Conservation (phyloP, 2,329 filamentous ascomycete species). For the Fusarium veterinarium region DNA sequence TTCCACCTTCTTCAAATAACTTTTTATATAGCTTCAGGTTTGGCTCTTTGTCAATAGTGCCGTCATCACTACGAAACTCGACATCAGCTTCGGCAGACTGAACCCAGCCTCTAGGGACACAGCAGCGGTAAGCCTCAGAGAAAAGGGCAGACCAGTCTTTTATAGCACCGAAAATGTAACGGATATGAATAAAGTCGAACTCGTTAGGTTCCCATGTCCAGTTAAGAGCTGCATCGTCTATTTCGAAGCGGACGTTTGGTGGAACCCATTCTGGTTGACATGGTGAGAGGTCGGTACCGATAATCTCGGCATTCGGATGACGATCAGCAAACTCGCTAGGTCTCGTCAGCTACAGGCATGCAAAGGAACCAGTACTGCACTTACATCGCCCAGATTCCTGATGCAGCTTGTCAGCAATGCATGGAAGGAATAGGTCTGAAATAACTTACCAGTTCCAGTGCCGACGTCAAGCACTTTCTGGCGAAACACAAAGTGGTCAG, state of each 20-base stretch:
- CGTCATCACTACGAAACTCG: conserved; percentile 27
- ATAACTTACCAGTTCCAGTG: conserved; percentile 16
- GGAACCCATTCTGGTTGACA: conserved; percentile 37
- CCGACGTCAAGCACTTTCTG: conserved; percentile 25
- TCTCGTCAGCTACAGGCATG: accelerated
- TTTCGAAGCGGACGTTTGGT: conserved; percentile 35
- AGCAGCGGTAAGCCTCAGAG: conserved; percentile 35
- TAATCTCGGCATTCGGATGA: conserved; percentile 21
- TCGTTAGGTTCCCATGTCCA: conserved; percentile 30
- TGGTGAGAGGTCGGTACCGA: conserved; percentile 37
- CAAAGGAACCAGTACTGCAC: accelerated
- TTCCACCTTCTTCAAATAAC: conserved; percentile 34
- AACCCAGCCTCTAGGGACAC: conserved; percentile 33
- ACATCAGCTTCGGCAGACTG: conserved; percentile 35
- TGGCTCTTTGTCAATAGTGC: conserved; percentile 12
- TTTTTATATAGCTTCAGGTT: not conserved
- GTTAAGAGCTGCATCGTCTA: conserved; percentile 29
- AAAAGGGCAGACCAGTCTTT: conserved; percentile 31
- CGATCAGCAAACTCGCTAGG: conserved; percentile 37
- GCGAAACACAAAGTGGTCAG: not conserved
- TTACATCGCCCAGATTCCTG: conserved; percentile 32
- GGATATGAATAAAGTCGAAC: conserved; percentile 36
- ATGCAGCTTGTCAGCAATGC: not conserved
- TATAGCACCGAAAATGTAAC: conserved; percentile 38
- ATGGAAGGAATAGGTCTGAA: accelerated